These are phyloP conservation scores for Capillidium heterosporum DNA, from an alignment of 371 early-diverging fungal genomes.

Conservation along the genomic window DNA sequence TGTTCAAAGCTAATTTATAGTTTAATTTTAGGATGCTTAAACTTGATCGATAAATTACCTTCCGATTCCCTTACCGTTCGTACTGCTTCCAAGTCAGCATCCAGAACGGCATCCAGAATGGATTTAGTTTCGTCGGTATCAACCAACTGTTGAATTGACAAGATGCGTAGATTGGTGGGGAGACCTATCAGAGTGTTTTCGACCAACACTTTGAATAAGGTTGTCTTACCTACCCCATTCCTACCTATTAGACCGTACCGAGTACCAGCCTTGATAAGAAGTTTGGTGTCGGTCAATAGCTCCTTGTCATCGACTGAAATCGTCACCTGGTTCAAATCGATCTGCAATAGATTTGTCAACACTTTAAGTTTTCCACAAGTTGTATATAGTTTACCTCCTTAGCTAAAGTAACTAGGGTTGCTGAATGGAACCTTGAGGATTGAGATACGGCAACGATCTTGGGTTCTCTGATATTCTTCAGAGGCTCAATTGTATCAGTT, in stretches of 20 bases:
- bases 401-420: not conserved
- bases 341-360: not conserved
- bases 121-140: conserved; percentile 22
- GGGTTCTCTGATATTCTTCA: not conserved
- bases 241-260: conserved; percentile 65
- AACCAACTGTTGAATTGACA: conserved; percentile 59
- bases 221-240: conserved; percentile 87
- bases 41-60: not conserved
- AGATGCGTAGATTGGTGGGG: conserved; percentile 50
- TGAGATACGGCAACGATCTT: not conserved
- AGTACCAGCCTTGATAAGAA: conserved; percentile 34
- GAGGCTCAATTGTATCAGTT: too few species aligned
- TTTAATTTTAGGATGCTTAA: not conserved
- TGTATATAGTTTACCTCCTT: not conserved
- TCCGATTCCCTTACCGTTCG: not conserved
- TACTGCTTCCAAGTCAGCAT: conserved; percentile 33
- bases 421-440: not conserved
- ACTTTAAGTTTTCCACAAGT: not conserved
- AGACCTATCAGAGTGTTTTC: conserved; percentile 54
- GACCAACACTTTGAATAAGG: conserved; percentile 53
- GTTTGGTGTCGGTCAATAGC: not conserved
- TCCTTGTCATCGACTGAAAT: not conserved
- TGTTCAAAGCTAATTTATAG: too few species aligned
- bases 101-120: conserved; percentile 47
- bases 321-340: not conserved